Percentiles rank a stretch among this genome's conserved stretches.
Conservation (phyloP, 768 basidiomycete species). For the Zangia roseola region DNA sequence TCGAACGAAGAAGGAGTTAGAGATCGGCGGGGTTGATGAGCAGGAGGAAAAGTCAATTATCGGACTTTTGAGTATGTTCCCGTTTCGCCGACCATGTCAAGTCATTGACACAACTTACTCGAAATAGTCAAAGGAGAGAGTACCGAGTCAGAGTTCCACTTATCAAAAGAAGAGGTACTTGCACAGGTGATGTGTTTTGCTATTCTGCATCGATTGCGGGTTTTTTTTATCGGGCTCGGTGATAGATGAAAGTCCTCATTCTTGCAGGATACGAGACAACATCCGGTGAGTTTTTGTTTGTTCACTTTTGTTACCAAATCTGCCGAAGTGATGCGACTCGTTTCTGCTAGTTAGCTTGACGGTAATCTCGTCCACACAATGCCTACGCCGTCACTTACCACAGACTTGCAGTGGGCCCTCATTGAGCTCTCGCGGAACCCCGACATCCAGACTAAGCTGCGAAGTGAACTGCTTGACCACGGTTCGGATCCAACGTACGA, state of each 20-base stretch:
- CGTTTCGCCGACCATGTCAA: slow-evolving; percentile 4
- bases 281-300: slow-evolving; percentile 14
- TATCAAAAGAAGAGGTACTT: slow-evolving; percentile 30
- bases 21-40: slow-evolving; percentile 17
- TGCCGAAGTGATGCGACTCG: neutral
- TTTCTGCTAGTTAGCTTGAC: slow-evolving; percentile 19
- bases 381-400: neutral
- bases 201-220: no score
- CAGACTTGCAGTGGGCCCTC: slow-evolving; percentile 47
- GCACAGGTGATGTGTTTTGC: slow-evolving; percentile 20
- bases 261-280: slow-evolving; percentile 27
- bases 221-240: neutral
- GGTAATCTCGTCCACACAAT: neutral
- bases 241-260: slow-evolving; percentile 22
- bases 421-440: slow-evolving; percentile 50
- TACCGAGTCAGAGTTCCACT: slow-evolving; percentile 20
- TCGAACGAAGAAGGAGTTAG: slow-evolving; percentile 35
- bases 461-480: slow-evolving; percentile 47
- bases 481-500: slow-evolving; percentile 53
- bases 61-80: slow-evolving; percentile 22
- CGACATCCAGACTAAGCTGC: slow-evolving; percentile 46
- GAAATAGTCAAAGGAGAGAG: slow-evolving; percentile 38
- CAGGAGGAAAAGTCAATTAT: slow-evolving; percentile 29
- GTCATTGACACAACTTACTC: neutral
- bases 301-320: no score